Evolutionary conservation across 768 basidiomycete species (phyloP), one percentile per base, ranked within the genome.

Genomic region (Mycena rosella): DNA sequence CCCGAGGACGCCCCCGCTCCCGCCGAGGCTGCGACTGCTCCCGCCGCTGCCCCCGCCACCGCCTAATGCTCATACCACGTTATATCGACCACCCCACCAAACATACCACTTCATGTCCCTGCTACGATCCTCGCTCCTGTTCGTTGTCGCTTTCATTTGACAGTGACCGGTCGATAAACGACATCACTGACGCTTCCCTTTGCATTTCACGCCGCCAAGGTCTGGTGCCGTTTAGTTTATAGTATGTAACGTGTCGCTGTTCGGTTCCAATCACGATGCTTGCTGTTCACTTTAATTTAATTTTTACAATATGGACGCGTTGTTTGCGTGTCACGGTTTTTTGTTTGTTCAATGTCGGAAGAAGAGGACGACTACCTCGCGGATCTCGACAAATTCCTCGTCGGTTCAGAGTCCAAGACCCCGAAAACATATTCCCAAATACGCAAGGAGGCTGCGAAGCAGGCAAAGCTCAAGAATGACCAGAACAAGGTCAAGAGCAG

Each of bases 291-390:
- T 42, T 57, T 11, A 56, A 29, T 27, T 45, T 42, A 27, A 24
- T 18, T 22, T 42, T 26, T 26, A 22, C 27, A n/a, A 22, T 22
- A 14, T 29, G 22, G 26, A 38, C 56, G 56, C 42, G 56, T 44
- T 57, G 14, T 57, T 61, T 40, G 47, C 61, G 55, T 40, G 51
- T 60, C 38, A 40, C 14, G 38, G 38, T 26, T 44, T 38, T 54
- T 68, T 70, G 70, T 67, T 47, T 51, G 44, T 59, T 64, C 60
- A 58, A 93, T 92, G 91, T 88, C 89, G 57, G 88, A 87, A 68
- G 88, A 87, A 65, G 94, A 95, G 73, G 93, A 93, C 72, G 92
- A 96, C 81, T 96, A 96, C 75, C 86, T 96, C 56, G 95, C 94
- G 9, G 62, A 71, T 40, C 34, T 71, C 34, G 93, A 95, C 83